A percentile compares a stretch with the other conserved stretches of the same genome.
Evolutionary conservation across 176 grass and related monocot species (phyloP).

Genomic region (Ensete glaucum): DNA sequence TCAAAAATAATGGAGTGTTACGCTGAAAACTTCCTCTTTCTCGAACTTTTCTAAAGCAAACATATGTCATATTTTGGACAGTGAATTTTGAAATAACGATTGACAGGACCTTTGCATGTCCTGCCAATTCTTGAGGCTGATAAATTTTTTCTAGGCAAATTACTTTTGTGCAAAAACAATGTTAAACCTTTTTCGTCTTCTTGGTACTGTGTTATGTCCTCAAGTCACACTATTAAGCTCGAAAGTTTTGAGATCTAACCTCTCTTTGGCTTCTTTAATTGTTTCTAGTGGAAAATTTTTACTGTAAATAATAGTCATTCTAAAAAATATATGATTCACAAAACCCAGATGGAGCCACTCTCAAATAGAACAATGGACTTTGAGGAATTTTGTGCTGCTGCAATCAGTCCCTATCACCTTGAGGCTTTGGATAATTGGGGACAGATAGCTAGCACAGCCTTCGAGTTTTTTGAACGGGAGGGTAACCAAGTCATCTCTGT

Average conservation of each 20-base stretch:
- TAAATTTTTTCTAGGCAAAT: no score
- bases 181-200: neutral
- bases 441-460: slow-evolving; percentile 1
- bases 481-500: neutral
- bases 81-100: neutral
- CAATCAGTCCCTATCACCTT: slow-evolving; percentile 4
- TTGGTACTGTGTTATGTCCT: neutral
- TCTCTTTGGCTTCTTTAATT: no score
- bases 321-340: neutral
- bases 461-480: neutral
- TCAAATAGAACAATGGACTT: neutral
- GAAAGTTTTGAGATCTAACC: no score
- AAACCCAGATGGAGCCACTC: neutral
- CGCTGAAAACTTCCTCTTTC: no score
- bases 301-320: no score
- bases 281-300: no score
- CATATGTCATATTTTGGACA: neutral
- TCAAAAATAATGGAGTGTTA: no score
- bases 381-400: slow-evolving; percentile 5
- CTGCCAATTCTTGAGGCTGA: neutral
- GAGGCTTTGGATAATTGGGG: slow-evolving; percentile 1
- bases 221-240: neutral
- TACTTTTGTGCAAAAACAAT: neutral
- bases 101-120: neutral
- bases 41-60: no score